phyloP scores from a whole-genome alignment of 352 stramenopile genomes.

The Pythium plurisporium region DNA sequence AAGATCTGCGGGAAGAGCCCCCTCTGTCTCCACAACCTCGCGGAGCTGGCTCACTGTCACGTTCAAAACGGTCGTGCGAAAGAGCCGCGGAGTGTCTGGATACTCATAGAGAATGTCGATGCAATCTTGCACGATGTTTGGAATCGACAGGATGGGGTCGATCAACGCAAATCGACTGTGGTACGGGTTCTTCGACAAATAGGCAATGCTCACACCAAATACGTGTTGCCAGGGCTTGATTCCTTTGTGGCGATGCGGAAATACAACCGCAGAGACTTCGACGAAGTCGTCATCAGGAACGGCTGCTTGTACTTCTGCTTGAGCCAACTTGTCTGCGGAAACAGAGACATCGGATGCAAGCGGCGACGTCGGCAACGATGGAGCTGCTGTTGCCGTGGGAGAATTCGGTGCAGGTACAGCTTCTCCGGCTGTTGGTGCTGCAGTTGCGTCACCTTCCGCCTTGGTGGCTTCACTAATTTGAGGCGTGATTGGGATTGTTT shows the following conservation, averaged over 20 bases:
- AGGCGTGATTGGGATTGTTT: conserved; percentile 17
- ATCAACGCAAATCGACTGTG: conserved; percentile 78
- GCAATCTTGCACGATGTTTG: conserved; percentile 77
- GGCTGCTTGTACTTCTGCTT: conserved; percentile 8
- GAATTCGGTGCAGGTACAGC: not conserved
- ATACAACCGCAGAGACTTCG: conserved; percentile 48
- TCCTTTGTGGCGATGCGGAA: conserved; percentile 62
- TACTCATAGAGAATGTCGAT: conserved; percentile 62
- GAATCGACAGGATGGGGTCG: conserved; percentile 62
- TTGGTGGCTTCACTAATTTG: not conserved
- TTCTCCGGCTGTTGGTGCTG: not conserved
- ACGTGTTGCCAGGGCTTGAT: conserved; percentile 85
- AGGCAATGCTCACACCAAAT: conserved; percentile 67
- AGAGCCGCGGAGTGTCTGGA: conserved; percentile 61
- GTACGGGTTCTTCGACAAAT: conserved; percentile 75
- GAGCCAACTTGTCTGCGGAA: conserved; percentile 21
- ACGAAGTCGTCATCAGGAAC: conserved; percentile 32
- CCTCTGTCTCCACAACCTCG: conserved; percentile 70
- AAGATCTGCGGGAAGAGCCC: conserved; percentile 49
- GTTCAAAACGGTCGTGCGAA: conserved; percentile 73
- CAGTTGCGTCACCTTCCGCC: conserved; percentile 13
- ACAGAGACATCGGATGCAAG: conserved; percentile 22
- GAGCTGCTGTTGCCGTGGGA: not conserved
- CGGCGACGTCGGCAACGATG: conserved; percentile 17
- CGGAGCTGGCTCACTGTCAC: conserved; percentile 66